Evolutionary conservation across 129 eudicot species (phyloP).

Genomic region (Arctium lappa): DNA sequence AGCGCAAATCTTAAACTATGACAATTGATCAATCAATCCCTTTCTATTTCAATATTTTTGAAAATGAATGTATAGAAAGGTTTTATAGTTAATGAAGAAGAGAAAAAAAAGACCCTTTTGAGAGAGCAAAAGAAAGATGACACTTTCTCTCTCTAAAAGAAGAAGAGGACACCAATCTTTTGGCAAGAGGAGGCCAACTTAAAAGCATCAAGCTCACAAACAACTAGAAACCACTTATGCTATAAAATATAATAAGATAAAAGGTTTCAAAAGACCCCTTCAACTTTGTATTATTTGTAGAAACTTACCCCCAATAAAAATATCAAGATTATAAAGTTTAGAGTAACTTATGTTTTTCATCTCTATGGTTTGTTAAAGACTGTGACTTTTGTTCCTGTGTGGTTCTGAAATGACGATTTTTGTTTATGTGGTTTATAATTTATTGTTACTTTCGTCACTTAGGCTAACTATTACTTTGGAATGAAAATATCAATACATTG

Average conservation of each 20-base stretch:
- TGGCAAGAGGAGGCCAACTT: conserved; percentile 26
- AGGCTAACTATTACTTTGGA: neutral
- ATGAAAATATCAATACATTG: too few relatives aligned
- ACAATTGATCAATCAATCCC: neutral
- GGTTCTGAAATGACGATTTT: neutral
- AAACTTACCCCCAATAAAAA: neutral
- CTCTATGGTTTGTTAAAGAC: neutral
- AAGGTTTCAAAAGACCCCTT: neutral
- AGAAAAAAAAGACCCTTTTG: conserved; percentile 9
- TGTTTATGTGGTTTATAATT: too few relatives aligned
- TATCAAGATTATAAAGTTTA: neutral
- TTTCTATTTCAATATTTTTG: neutral
- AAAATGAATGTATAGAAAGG: conserved; percentile 3
- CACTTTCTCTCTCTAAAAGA: conserved; percentile 21
- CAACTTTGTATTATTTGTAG: conserved; percentile 11
- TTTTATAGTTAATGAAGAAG: neutral
- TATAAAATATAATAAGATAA: conserved; percentile 13
- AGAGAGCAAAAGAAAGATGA: conserved; percentile 21
- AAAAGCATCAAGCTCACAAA: conserved; percentile 32
- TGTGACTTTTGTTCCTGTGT: neutral
- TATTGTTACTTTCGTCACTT: too few relatives aligned
- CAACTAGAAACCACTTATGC: conserved; percentile 19
- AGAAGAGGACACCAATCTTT: conserved; percentile 29
- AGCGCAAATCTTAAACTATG: neutral
- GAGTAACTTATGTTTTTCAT: neutral